Percentiles rank a stretch among this genome's conserved stretches.
Evolutionary conservation across 345 rosid genomes (phyloP).

Genomic region (Eucalyptus sp.): DNA sequence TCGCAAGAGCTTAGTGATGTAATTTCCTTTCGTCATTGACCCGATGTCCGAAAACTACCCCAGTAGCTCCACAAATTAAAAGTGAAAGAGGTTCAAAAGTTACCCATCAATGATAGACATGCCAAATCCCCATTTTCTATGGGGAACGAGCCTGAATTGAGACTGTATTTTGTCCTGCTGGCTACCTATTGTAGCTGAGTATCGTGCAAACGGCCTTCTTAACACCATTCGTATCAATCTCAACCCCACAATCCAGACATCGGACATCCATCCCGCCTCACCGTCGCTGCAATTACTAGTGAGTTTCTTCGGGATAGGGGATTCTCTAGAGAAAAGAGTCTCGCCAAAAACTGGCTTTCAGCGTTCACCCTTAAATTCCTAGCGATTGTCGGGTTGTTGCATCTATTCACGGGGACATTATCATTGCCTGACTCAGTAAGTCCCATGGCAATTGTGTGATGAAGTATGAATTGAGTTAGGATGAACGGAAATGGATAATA

Average conservation of each 20-base stretch:
- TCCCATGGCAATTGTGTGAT: background rate
- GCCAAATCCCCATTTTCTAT: background rate
- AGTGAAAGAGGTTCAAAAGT: background rate
- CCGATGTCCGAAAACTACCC: background rate
- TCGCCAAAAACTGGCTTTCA: background rate
- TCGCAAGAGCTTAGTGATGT: background rate
- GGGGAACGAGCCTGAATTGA: background rate
- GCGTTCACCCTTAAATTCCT: background rate
- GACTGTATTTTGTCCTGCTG: background rate
- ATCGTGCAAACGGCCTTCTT: background rate
- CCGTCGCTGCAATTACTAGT: background rate
- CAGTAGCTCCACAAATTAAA: background rate
- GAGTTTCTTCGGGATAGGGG: background rate
- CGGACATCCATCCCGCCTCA: background rate
- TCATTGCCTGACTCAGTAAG: background rate
- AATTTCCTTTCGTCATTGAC: background rate
- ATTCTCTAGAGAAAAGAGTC: background rate
- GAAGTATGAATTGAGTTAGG: background rate
- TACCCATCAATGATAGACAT: background rate
- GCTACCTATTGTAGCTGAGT: background rate
- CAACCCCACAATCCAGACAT: background rate
- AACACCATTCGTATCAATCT: background rate
- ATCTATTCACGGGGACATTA: background rate
- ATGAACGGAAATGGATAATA: background rate
- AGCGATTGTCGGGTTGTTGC: background rate